Percentiles rank a stretch among this genome's conserved stretches.
These are phyloP conservation scores for Pelargonium myrrhifolium DNA, from an alignment of 441 rosid species.

Conservation along the genomic window DNA sequence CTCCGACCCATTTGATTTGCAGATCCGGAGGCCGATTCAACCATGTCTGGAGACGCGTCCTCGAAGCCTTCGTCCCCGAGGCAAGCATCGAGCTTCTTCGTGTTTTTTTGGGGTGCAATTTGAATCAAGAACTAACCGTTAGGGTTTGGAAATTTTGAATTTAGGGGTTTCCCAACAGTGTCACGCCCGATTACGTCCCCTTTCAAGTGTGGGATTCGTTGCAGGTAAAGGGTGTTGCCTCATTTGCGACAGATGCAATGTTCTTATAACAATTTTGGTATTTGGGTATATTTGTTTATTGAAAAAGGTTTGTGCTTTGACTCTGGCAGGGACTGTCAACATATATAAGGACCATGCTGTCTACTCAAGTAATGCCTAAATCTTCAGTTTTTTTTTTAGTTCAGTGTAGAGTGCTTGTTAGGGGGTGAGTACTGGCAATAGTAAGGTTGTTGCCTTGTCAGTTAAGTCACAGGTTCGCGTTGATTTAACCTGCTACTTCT, in stretches of 20 bases:
- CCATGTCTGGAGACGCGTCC: constrained; percentile 72
- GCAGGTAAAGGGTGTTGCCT: constrained; percentile 42
- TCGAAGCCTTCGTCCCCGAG: constrained; percentile 89
- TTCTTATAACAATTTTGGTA: constrained; percentile 9
- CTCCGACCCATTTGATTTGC: constrained; percentile 5
- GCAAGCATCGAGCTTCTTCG: constrained; percentile 24
- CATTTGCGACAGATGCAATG: neutral
- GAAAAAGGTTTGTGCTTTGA: neutral
- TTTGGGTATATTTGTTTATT: neutral
- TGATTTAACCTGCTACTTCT: too few species aligned
- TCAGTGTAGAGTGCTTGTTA: neutral
- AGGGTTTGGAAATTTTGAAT: neutral
- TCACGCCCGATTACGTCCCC: constrained; percentile 78
- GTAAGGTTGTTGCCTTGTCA: too few species aligned
- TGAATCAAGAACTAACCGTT: neutral
- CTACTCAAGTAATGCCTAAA: constrained; percentile 61
- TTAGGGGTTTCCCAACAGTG: constrained; percentile 88
- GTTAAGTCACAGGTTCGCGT: too few species aligned
- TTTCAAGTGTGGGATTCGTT: constrained; percentile 93
- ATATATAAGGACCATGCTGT: constrained; percentile 90
- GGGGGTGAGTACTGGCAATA: too few species aligned
- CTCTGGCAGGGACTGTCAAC: constrained; percentile 68
- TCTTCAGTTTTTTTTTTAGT: neutral
- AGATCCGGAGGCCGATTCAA: constrained; percentile 62
- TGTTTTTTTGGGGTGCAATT: neutral